Base-by-base conservation (phyloP, 495 filamentous ascomycete species). In the Barbatosphaeria neglecta region DNA sequence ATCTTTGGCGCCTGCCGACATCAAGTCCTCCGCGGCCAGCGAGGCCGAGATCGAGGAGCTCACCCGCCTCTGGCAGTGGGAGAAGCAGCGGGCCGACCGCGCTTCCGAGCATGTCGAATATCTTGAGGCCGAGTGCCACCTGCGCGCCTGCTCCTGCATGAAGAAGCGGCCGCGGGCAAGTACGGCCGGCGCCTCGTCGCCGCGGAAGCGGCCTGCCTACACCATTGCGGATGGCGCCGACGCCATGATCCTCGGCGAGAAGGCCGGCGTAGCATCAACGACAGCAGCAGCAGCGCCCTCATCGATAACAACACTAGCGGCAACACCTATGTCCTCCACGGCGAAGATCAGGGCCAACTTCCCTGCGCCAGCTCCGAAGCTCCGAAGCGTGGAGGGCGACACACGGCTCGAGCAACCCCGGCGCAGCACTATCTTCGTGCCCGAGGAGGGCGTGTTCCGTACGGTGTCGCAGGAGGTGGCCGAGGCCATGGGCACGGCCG, bases 91-190 rank as follows among this genome's bases (percentile, higher is more conserved):
- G 37, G 76, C 86, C 39, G 65, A 75, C 25, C 71, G 81, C 15
- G 83, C 85, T 0, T 74, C 88, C 47, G 82, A 85, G 13, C 77
- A 81, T 53, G 66, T 90, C 22, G 75, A 89, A n/a, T 94, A 88
- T 58, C 66, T 95, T 69, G 78, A 84, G 52, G 74, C 84, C 49
- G 86, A 94, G 59, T 93, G 88, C 61, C 74, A 80, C 40, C 79
- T 90, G 47, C 74, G 76, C 46, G 76, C 76, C 59, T 92, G 86
- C 65, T 63, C 79, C 1, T 86, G 81, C 16, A 59, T 49, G 25
- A 65, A 60, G 45, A 28, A 56, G 18, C 50, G 55, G 15, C 48
- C 59, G 2, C 55, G 52, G 9, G 48, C 55, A 40, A 63, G 57
- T 48, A 41, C 43, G 9, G 25, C 43, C 4, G 42, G 33, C 2